A percentile compares a stretch with the other conserved stretches of the same genome.
Evolutionary conservation across 2,329 filamentous ascomycete genomes (phyloP).

Genomic region (Myriosclerotinia duriaeana): DNA sequence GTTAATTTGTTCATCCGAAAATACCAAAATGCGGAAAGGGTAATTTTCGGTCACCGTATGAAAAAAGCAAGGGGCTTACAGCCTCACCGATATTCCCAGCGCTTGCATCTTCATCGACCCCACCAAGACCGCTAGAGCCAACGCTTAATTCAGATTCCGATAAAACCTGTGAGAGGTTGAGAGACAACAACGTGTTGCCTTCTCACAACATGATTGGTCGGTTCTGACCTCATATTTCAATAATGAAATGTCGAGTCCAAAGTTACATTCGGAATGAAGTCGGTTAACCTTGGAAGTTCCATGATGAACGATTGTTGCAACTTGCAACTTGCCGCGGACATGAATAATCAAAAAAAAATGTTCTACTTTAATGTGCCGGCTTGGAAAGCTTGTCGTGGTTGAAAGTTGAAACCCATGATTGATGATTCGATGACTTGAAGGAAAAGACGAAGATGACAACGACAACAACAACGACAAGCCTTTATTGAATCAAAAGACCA

Average conservation of each 20-base stretch:
- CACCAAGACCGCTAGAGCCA: constrained; percentile 13
- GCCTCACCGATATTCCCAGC: constrained; percentile 18
- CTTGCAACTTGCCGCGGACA: no score
- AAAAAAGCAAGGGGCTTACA: background rate
- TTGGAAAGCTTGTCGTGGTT: constrained; percentile 10
- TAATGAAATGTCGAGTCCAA: background rate
- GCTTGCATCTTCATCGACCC: background rate
- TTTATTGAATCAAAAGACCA: background rate
- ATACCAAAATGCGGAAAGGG: background rate
- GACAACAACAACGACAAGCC: background rate
- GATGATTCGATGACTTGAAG: background rate
- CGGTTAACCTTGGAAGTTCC: background rate
- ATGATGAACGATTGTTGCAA: background rate
- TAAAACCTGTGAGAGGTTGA: constrained; percentile 7
- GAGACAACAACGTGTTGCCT: constrained; percentile 14
- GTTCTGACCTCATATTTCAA: constrained; percentile 7
- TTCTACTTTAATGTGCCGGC: constrained; percentile 1
- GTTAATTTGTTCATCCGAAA: background rate
- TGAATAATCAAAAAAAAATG: background rate
- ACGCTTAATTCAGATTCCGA: constrained; percentile 5
- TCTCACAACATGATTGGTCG: background rate
- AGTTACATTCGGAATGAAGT: background rate
- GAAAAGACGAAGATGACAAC: no score
- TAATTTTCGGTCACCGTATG: background rate
- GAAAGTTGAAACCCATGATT: background rate